Evolutionary conservation across 2,329 filamentous ascomycete species (phyloP).

Genomic region (Fusarium chuoi): DNA sequence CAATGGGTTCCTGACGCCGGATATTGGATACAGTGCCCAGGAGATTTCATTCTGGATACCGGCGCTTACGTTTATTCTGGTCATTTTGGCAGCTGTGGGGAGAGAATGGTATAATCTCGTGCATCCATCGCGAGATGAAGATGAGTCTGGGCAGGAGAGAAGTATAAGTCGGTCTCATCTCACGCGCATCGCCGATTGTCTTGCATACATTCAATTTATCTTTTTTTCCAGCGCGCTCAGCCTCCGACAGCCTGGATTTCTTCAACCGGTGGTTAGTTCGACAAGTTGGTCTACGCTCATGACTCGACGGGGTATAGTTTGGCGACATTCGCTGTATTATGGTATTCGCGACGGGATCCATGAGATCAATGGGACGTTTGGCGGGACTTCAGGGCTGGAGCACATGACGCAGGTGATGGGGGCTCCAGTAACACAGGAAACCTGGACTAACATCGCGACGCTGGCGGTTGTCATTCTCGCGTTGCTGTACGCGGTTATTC

Average conservation of each 20-base stretch:
- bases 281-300: conserved; percentile 75
- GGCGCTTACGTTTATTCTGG: conserved; percentile 8
- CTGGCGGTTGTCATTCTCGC: conserved; percentile 68
- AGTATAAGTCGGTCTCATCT: conserved; percentile 22
- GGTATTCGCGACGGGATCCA: conserved; percentile 68
- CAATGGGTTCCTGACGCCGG: conserved; percentile 28
- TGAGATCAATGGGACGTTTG: conserved; percentile 71
- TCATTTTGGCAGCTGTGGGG: conserved; percentile 29
- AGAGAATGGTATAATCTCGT: conserved; percentile 27
- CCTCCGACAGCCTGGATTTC: conserved; percentile 79
- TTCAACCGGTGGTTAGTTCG: conserved; percentile 75
- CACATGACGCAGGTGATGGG: conserved; percentile 75
- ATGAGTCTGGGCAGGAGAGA: conserved; percentile 1
- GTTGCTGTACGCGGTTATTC: conserved; percentile 66
- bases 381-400: conserved; percentile 65
- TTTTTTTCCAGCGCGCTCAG: conserved; percentile 76
- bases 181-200: conserved; percentile 60
- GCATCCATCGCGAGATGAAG: conserved; percentile 11
- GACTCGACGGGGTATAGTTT: conserved; percentile 55
- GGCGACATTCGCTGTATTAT: conserved; percentile 37
- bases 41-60: conserved; percentile 28
- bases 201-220: conserved; percentile 81
- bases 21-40: conserved; percentile 15
- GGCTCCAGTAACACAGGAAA: conserved; percentile 68
- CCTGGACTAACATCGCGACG: conserved; percentile 76